Evolutionary conservation across 768 basidiomycete species (phyloP).

Genomic region (Amanita brunnescens): DNA sequence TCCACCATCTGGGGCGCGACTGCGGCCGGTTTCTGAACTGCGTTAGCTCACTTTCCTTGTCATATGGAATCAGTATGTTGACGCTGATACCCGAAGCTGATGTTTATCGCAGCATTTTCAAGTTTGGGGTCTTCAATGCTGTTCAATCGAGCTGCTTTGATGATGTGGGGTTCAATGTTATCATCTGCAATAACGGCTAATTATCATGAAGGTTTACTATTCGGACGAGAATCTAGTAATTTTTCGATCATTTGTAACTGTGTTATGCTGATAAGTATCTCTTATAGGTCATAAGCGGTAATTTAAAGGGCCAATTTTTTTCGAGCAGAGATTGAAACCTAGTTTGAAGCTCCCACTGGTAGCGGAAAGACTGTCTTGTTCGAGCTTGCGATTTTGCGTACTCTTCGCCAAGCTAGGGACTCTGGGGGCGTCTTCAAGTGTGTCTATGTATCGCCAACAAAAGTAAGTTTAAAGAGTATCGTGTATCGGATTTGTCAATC

Average conservation of each 20-base stretch:
- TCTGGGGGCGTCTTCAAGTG: constrained; percentile 44
- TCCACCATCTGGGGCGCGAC: constrained; percentile 33
- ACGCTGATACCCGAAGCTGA: constrained; percentile 7
- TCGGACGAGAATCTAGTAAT: constrained; percentile 59
- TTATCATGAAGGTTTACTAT: constrained; percentile 41
- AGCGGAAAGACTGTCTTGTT: no score
- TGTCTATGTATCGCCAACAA: no score
- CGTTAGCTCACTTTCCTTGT: constrained; percentile 15
- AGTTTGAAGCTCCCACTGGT: no score
- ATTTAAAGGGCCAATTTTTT: neutral
- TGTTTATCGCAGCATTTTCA: no score
- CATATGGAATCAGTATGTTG: constrained; percentile 1
- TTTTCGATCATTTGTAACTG: neutral
- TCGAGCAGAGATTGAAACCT: constrained; percentile 8
- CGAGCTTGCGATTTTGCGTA: no score
- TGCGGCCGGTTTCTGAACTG: no score
- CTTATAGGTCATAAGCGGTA: constrained; percentile 77
- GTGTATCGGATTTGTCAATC: no score
- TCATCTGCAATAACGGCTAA: neutral
- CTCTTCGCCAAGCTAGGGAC: no score
- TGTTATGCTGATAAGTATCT: neutral
- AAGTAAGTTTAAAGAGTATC: no score
- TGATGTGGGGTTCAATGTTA: constrained; percentile 35
- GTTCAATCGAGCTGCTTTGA: no score
- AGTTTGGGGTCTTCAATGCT: no score